Conservation (phyloP, 768 basidiomycete species). For the Gautieria morchelliformis region DNA sequence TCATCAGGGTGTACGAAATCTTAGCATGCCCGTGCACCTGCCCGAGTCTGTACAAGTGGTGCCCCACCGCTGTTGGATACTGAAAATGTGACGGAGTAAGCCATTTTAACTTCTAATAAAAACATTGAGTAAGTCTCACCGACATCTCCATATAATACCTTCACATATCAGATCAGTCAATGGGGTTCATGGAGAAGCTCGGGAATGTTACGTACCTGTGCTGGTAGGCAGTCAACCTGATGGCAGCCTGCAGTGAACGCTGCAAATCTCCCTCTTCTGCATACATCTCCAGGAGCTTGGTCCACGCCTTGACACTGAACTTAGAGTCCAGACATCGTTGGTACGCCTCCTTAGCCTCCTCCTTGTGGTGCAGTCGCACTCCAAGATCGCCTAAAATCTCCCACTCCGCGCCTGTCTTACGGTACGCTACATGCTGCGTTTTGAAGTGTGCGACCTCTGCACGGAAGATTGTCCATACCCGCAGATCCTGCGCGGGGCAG, state of each 20-base stretch:
- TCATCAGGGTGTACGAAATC: constrained; percentile 85
- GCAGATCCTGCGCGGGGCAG: constrained; percentile 56
- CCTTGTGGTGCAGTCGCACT: constrained; percentile 88
- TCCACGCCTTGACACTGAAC: constrained; percentile 90
- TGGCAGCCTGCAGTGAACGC: constrained; percentile 82
- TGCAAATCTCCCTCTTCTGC: constrained; percentile 95
- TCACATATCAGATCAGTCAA: constrained; percentile 21
- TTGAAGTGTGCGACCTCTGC: constrained; percentile 99
- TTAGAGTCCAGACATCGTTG: constrained; percentile 86
- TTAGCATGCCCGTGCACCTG: constrained; percentile 90
- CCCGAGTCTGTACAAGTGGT: constrained; percentile 87
- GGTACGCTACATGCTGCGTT: constrained; percentile 94
- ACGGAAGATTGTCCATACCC: constrained; percentile 98
- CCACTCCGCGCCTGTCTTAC: constrained; percentile 96
- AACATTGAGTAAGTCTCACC: constrained; percentile 35
- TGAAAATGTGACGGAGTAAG: constrained; percentile 22
- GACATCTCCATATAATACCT: constrained; percentile 86
- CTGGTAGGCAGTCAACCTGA: constrained; percentile 89
- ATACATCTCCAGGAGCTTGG: constrained; percentile 89
- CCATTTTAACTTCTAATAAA: background rate
- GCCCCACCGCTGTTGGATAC: constrained; percentile 88
- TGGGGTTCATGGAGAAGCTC: background rate
- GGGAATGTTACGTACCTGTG: constrained; percentile 23
- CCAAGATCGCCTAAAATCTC: constrained; percentile 96
- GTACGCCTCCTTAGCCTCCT: constrained; percentile 97